phyloP scores from a whole-genome alignment of 2,329 filamentous ascomycete genomes.

The Pyrenochaeta sp. region DNA sequence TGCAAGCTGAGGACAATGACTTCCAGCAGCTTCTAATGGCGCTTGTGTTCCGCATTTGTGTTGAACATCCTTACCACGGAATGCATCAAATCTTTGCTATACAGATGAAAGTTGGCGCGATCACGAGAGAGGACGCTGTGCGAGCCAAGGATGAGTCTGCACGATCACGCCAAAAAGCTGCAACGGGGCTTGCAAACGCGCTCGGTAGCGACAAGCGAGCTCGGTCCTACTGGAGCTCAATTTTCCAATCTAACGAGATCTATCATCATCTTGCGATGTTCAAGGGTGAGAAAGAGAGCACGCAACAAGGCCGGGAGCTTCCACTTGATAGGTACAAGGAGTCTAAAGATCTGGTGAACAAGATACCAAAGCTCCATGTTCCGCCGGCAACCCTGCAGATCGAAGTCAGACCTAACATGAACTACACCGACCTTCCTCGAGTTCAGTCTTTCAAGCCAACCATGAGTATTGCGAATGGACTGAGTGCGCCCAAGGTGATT shows the following conservation, averaged over 20 bases:
- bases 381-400: constrained; percentile 92
- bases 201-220: constrained; percentile 64
- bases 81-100: constrained; percentile 94
- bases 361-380: constrained; percentile 71
- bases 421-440: constrained; percentile 81
- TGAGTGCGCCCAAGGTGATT: constrained; percentile 94
- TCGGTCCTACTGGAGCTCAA: constrained; percentile 70
- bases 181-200: constrained; percentile 70
- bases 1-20: constrained; percentile 72
- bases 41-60: constrained; percentile 83
- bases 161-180: constrained; percentile 76
- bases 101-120: constrained; percentile 63
- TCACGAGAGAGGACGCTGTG: constrained; percentile 55
- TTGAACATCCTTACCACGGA: constrained; percentile 93
- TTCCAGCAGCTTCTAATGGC: constrained; percentile 81
- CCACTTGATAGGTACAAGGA: constrained; percentile 69
- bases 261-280: constrained; percentile 72
- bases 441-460: constrained; percentile 75
- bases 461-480: constrained; percentile 86
- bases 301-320: constrained; percentile 71
- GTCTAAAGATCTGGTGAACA: constrained; percentile 69
- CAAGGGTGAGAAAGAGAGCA: constrained; percentile 68
- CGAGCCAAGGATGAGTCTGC: constrained; percentile 77
- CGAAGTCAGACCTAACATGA: constrained; percentile 72
- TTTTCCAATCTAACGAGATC: constrained; percentile 77